These are phyloP conservation scores for Sporothrix inflata DNA, from an alignment of 2,329 filamentous ascomycete genomes.

Conservation along the genomic window DNA sequence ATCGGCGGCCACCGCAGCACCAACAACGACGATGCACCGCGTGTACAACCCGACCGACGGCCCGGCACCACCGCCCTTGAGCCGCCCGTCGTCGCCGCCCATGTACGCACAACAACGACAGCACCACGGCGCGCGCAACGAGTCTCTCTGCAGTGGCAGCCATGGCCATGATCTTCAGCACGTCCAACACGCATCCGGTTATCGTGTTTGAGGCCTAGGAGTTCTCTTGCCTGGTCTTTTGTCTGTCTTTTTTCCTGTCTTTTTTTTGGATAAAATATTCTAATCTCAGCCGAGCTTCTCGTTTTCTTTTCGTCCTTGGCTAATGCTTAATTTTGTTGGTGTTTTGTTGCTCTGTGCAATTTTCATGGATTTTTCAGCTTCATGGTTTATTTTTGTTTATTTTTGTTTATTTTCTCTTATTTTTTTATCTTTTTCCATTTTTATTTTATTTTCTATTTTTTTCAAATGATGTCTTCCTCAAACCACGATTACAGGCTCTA, in stretches of 20 bases:
- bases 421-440: neutral
- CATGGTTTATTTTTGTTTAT: neutral
- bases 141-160: neutral
- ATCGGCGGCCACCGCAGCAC: neutral
- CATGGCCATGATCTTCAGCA: conserved; percentile 2
- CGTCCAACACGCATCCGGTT: neutral
- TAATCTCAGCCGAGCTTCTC: no score
- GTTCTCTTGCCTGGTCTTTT: neutral
- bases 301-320: neutral
- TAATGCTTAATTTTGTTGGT: neutral
- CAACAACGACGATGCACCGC: neutral
- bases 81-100: conserved; percentile 2
- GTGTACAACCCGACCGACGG: conserved; percentile 21
- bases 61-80: neutral
- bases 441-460: neutral
- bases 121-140: neutral
- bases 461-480: neutral
- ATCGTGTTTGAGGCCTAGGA: neutral
- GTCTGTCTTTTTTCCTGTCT: neutral
- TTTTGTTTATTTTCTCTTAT: neutral
- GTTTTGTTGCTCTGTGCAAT: neutral
- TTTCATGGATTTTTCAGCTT: neutral
- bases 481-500: no score
- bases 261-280: neutral
- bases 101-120: neutral